phyloP scores from a whole-genome alignment of 805 yeast genomes.

The Schizosaccharomyces octosporus region DNA sequence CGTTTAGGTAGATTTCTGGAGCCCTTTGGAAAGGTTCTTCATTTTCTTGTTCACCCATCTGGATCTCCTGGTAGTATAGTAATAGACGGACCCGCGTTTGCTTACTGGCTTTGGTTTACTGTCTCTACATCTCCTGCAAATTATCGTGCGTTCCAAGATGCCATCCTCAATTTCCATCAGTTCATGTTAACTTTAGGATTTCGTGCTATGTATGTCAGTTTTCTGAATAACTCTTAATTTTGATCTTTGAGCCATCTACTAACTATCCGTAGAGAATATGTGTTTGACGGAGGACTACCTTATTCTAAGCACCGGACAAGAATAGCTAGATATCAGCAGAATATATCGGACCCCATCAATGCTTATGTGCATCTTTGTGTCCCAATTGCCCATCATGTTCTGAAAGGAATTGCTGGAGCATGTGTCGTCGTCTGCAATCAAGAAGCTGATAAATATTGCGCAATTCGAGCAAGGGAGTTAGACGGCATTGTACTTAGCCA shows the following conservation, averaged over 20 bases:
- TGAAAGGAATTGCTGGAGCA: neutral
- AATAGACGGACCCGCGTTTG: slow-evolving; percentile 1
- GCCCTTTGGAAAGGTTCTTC: neutral
- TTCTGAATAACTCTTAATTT: neutral
- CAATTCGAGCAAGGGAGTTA: neutral
- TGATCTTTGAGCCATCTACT: neutral
- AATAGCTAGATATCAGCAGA: neutral
- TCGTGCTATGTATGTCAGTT: neutral
- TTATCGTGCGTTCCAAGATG: neutral
- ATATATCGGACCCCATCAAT: neutral
- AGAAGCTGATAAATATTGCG: slow-evolving; percentile 1
- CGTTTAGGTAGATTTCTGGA: neutral
- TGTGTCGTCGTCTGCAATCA: neutral
- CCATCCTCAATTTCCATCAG: neutral
- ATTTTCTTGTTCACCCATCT: neutral
- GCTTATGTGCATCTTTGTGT: neutral
- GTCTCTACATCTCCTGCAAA: neutral
- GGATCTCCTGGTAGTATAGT: neutral
- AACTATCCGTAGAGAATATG: neutral
- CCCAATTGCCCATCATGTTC: neutral
- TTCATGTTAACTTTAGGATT: neutral
- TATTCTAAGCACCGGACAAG: neutral
- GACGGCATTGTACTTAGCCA: neutral
- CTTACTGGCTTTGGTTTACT: neutral
- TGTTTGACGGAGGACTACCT: slow-evolving; percentile 2